Base-by-base conservation (phyloP, 192 early-diverging fungal species). In the Umbelopsis ramanniana region DNA sequence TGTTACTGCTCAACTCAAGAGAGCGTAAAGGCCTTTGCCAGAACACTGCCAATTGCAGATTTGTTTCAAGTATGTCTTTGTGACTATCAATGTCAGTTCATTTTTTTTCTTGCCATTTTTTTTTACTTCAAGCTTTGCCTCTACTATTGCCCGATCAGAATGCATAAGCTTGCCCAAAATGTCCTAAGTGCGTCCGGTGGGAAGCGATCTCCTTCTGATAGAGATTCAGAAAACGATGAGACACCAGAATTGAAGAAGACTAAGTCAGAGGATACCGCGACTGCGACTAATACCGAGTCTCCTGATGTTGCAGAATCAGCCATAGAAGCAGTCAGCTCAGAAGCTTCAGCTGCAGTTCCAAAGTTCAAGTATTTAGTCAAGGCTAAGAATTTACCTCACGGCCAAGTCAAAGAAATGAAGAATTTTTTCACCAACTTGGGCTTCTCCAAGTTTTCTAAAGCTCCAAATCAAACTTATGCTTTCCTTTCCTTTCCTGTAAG, bases 401-500 rank as follows among this genome's bases (percentile, higher is more conserved):
- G 53, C 33, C 63, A 79, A 11, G 21, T 74, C 5, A 46, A 63
- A 21, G 15, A n/a, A 1, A 66, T 53, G n/a, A 81, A 76, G 38
- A 73, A 81, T 26, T 68, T 68, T 38, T 74, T 81, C 15, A 63
- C 38, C 0, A 37, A 71, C 6, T 33, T 57, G 37, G 79, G 75
- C 11, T 67, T 74, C 38, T 37, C 14, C 5, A 66, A 69, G 24
- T 46, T 71, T 14, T 69, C 71, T 19, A 81, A 81, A 43, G 69
- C 69, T 22, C 79, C 79, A 23, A 52, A 52, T 7, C 73, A 76
- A 75, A 40, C 50, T 10, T 77, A 72, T 70, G 79, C 69, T 19
- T 47, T 46, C 19, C 53, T 74, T 43, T 68, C 69, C 22, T 68
- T 77, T 46, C 67, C 74, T 38, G 79, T 81, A 67, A 76, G 72